Percentiles rank a stretch among this genome's conserved stretches.
These are phyloP conservation scores for Hymenoscyphus salicellus DNA, from an alignment of 2,329 filamentous ascomycete species.

Conservation along the genomic window DNA sequence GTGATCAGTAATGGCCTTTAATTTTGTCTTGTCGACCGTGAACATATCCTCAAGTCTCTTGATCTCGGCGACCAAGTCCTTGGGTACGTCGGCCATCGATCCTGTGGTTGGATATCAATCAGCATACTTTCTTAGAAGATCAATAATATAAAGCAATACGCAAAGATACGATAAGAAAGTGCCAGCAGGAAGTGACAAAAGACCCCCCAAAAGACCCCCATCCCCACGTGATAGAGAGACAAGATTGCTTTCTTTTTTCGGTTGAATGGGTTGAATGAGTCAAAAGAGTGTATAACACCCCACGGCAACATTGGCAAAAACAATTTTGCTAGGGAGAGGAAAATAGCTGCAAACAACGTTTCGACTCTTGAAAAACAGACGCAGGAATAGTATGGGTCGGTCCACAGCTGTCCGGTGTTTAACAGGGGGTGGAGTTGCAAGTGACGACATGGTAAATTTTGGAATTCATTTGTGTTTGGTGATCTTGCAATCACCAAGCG, in stretches of 20 bases:
- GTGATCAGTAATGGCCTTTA: constrained; percentile 87
- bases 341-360: neutral
- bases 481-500: neutral
- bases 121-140: constrained; percentile 15
- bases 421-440: neutral
- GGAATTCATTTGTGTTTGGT: neutral
- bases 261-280: constrained; percentile 18
- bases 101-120: constrained; percentile 49
- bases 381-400: neutral
- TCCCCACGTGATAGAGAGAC: neutral
- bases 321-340: neutral
- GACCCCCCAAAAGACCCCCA: neutral
- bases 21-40: constrained; percentile 70
- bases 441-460: neutral
- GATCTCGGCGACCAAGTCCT: constrained; percentile 78
- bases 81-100: constrained; percentile 87
- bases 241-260: constrained; percentile 25
- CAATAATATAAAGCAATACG: neutral
- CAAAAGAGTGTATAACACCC: constrained; percentile 1
- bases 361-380: neutral
- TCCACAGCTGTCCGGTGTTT: neutral
- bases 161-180: neutral
- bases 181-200: neutral
- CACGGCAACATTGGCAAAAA: neutral
- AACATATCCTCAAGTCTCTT: constrained; percentile 80